phyloP scores from a whole-genome alignment of 1,139 yeast species.

The Zygoascus meyerae region DNA sequence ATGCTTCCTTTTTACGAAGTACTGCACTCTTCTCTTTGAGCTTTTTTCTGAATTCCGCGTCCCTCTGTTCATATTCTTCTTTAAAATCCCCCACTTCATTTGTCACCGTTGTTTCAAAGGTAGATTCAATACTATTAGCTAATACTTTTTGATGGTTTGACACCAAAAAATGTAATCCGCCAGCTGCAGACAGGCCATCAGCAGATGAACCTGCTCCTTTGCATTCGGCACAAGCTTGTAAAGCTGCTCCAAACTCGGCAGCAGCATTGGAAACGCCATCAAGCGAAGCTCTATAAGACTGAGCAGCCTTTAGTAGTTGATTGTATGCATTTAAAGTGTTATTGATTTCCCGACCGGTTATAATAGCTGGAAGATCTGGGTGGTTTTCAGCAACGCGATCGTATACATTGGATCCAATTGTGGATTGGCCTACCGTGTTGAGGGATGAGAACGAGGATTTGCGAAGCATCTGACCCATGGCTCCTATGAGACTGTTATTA shows the following conservation, averaged over 20 bases:
- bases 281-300: conserved; percentile 47
- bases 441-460: conserved; percentile 26
- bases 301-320: conserved; percentile 48
- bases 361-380: conserved; percentile 52
- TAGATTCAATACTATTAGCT: conserved; percentile 47
- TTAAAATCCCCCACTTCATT: conserved; percentile 23
- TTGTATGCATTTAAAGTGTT: conserved; percentile 44
- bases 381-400: conserved; percentile 16
- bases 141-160: conserved; percentile 75
- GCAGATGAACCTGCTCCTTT: conserved; percentile 60
- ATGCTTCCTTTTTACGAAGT: conserved; percentile 51
- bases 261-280: conserved; percentile 54
- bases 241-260: conserved; percentile 64
- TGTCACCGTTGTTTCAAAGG: conserved; percentile 53
- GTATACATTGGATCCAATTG: conserved; percentile 17
- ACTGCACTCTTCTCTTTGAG: conserved; percentile 50
- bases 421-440: conserved; percentile 15
- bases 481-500: conserved; percentile 8
- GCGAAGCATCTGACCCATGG: conserved; percentile 15
- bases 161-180: conserved; percentile 70
- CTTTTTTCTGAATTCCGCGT: conserved; percentile 48
- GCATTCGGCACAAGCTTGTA: conserved; percentile 64
- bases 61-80: conserved; percentile 36
- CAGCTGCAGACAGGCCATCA: conserved; percentile 65
- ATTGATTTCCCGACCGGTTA: conserved; percentile 54